phyloP scores from a whole-genome alignment of 768 basidiomycete genomes.

The Termitomyces sp. region DNA sequence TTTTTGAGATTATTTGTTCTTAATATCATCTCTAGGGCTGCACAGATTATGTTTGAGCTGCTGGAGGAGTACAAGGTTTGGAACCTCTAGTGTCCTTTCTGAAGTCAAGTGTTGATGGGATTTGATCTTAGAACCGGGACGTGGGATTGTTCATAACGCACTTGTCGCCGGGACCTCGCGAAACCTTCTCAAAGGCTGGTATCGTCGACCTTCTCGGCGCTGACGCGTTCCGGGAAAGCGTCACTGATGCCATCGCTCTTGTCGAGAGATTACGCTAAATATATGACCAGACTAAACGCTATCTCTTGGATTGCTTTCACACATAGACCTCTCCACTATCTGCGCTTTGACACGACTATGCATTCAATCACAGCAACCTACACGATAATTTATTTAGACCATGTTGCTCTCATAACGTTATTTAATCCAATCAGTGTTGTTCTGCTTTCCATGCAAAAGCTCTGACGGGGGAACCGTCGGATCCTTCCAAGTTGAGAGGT shows the following conservation, averaged over 20 bases:
- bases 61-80: constrained; percentile 72
- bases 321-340: not conserved
- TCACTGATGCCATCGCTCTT: constrained; percentile 48
- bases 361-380: not conserved
- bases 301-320: not conserved
- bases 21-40: constrained; percentile 47
- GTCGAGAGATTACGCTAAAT: constrained; percentile 26
- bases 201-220: constrained; percentile 45
- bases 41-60: constrained; percentile 80
- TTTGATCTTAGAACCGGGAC: constrained; percentile 35
- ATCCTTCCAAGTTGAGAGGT: constrained; percentile 53
- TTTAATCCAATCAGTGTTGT: constrained; percentile 8
- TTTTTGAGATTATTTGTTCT: not conserved
- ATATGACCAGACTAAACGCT: not conserved
- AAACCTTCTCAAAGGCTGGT: constrained; percentile 47
- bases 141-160: constrained; percentile 54
- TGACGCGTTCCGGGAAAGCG: constrained; percentile 46
- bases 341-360: not conserved
- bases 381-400: not conserved
- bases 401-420: not conserved
- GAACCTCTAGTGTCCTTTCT: not conserved
- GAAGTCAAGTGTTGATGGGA: not conserved
- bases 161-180: constrained; percentile 34
- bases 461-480: constrained; percentile 71
- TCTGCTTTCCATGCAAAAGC: constrained; percentile 48